phyloP scores from a whole-genome alignment of 768 basidiomycete species.

The Lanmaoa pseudosensibilis region DNA sequence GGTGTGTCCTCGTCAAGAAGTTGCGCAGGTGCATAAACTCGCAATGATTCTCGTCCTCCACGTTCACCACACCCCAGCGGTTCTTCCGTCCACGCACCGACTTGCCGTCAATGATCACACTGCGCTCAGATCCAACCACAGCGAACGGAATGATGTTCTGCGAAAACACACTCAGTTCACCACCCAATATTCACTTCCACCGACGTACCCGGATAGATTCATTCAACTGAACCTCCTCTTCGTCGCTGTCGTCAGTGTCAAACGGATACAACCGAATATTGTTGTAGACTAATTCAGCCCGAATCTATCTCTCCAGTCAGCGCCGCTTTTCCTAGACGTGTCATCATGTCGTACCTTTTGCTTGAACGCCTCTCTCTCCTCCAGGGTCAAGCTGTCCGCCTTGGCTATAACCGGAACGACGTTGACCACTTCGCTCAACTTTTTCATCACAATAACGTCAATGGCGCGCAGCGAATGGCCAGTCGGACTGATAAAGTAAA shows the following conservation, averaged over 20 bases:
- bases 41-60: conserved; percentile 95
- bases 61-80: conserved; percentile 98
- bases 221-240: conserved; percentile 89
- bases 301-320: conserved; percentile 59
- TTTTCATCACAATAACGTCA: conserved; percentile 98
- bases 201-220: conserved; percentile 78
- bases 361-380: conserved; percentile 94
- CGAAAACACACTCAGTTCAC: conserved; percentile 2
- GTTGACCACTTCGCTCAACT: conserved; percentile 97
- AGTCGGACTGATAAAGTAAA: conserved; percentile 99
- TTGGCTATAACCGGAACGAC: conserved; percentile 99
- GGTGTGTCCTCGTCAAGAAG: conserved; percentile 94
- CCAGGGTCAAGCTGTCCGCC: conserved; percentile 89
- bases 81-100: conserved; percentile 95
- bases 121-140: conserved; percentile 94
- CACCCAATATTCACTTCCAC: neutral
- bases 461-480: conserved; percentile 95
- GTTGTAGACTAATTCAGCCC: conserved; percentile 87
- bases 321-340: neutral
- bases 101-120: conserved; percentile 94
- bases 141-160: conserved; percentile 96
- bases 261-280: conserved; percentile 96
- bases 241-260: conserved; percentile 93
- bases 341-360: conserved; percentile 56
- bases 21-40: conserved; percentile 97